Conservation (phyloP, 83 land plant genomes). For the Picea mariana region DNA sequence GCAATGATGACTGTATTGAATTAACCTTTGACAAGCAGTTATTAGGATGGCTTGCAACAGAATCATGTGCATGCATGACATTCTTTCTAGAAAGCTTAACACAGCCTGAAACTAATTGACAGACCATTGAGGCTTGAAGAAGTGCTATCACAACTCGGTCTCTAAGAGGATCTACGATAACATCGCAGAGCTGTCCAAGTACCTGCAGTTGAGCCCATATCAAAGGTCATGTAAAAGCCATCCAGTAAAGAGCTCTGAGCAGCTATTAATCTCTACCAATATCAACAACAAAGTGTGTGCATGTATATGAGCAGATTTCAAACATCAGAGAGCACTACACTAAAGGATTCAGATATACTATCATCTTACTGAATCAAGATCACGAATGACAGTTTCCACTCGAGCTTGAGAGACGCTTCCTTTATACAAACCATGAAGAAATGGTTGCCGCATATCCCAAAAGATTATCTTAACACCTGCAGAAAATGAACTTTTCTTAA, state of each 20-base stretch:
- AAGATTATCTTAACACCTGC: slow-evolving; percentile 78
- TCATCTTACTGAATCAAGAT: slow-evolving; percentile 74
- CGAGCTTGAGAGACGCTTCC: slow-evolving; percentile 74
- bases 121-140: slow-evolving; percentile 76
- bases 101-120: not conserved
- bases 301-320: not conserved
- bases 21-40: not conserved
- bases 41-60: not conserved
- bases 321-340: not conserved
- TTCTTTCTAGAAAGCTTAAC: not conserved
- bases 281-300: not conserved
- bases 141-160: slow-evolving; percentile 80
- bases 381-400: slow-evolving; percentile 56
- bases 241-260: not conserved
- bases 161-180: slow-evolving; percentile 71
- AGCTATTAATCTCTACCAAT: not conserved
- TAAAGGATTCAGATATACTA: not conserved
- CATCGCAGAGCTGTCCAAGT: slow-evolving; percentile 67
- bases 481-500: not conserved
- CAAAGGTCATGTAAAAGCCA: not conserved
- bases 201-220: slow-evolving; percentile 43
- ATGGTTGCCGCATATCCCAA: slow-evolving; percentile 80
- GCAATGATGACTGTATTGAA: not conserved
- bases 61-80: not conserved
- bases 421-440: slow-evolving; percentile 67